Percentiles rank a stretch among this genome's conserved stretches.
These are phyloP conservation scores for Eremothecium sinecaudum DNA, from an alignment of 1,139 yeast genomes.

Conservation along the genomic window DNA sequence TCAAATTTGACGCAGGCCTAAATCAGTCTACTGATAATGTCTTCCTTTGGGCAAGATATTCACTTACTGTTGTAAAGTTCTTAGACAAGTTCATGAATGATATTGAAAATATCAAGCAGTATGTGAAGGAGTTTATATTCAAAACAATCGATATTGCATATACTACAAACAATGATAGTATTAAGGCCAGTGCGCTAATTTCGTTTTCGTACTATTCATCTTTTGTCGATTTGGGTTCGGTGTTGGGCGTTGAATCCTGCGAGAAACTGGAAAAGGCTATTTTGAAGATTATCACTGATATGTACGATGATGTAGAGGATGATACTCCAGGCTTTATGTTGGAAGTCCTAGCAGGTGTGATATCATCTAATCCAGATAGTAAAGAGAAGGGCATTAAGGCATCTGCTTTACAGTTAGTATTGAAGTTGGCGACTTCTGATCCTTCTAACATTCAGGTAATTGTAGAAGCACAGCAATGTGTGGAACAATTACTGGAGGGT, in stretches of 20 bases:
- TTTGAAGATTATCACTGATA: conserved; percentile 34
- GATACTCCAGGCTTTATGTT: conserved; percentile 70
- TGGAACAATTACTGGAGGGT: conserved; percentile 47
- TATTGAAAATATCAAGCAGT: conserved; percentile 31
- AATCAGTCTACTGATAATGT: neutral
- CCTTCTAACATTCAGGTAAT: conserved; percentile 63
- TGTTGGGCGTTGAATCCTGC: conserved; percentile 19
- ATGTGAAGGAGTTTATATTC: conserved; percentile 36
- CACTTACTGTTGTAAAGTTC: conserved; percentile 46
- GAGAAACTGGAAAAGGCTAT: conserved; percentile 32
- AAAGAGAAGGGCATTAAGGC: conserved; percentile 30
- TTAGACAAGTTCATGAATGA: conserved; percentile 41
- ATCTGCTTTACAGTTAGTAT: conserved; percentile 45
- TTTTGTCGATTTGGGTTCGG: conserved; percentile 35
- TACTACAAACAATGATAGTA: conserved; percentile 21
- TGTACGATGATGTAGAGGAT: conserved; percentile 63
- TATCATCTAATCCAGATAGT: conserved; percentile 34
- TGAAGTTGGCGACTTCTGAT: conserved; percentile 60
- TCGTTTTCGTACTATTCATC: conserved; percentile 47
- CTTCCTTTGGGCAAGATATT: conserved; percentile 36
- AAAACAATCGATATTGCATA: conserved; percentile 32
- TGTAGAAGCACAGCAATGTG: conserved; percentile 50
- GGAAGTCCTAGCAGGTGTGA: conserved; percentile 51
- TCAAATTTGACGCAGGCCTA: neutral
- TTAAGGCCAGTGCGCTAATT: conserved; percentile 42